A percentile compares a stretch with the other conserved stretches of the same genome.
phyloP scores from a whole-genome alignment of 176 grass and related monocot genomes.

The Aegilops umbellulata region DNA sequence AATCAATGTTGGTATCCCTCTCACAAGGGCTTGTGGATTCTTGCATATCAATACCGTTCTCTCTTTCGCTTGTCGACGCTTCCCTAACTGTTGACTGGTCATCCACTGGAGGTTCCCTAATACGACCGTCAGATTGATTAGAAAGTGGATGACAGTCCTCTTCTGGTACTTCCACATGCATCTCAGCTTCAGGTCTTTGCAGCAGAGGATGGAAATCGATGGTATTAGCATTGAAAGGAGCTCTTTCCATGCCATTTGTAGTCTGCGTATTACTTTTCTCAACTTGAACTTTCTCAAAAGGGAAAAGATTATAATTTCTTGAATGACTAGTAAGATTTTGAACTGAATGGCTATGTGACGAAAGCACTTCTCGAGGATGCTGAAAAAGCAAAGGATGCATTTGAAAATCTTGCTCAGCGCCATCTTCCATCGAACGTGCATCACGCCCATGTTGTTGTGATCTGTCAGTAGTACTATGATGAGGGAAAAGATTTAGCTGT shows the following conservation, averaged over 20 bases:
- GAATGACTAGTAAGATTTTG: slow-evolving; percentile 39
- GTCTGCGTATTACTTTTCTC: slow-evolving; percentile 40
- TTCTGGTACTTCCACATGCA: slow-evolving; percentile 29
- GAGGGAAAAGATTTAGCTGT: slow-evolving; percentile 53
- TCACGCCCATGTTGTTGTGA: slow-evolving; percentile 34
- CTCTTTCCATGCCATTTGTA: slow-evolving; percentile 17
- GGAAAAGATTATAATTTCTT: slow-evolving; percentile 44
- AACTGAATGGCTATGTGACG: slow-evolving; percentile 47
- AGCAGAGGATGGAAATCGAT: slow-evolving; percentile 89
- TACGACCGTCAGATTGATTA: slow-evolving; percentile 34
- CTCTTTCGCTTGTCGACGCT: slow-evolving; percentile 41
- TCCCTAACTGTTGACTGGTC: slow-evolving; percentile 33
- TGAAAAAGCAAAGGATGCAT: slow-evolving; percentile 97
- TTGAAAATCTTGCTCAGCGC: slow-evolving; percentile 66
- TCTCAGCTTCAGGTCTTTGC: slow-evolving; percentile 57
- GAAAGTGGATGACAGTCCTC: slow-evolving; percentile 12
- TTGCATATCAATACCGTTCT: slow-evolving; percentile 57
- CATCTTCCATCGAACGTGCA: slow-evolving; percentile 34
- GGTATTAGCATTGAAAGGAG: slow-evolving; percentile 54
- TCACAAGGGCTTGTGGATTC: slow-evolving; percentile 36
- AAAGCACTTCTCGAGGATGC: slow-evolving; percentile 50
- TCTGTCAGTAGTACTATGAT: slow-evolving; percentile 43
- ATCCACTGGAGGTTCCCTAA: slow-evolving; percentile 31
- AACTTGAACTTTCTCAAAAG: slow-evolving; percentile 46
- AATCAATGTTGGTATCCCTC: slow-evolving; percentile 65